phyloP scores from a whole-genome alignment of 73 alveolate genomes.

The Blepharisma stoltei region DNA sequence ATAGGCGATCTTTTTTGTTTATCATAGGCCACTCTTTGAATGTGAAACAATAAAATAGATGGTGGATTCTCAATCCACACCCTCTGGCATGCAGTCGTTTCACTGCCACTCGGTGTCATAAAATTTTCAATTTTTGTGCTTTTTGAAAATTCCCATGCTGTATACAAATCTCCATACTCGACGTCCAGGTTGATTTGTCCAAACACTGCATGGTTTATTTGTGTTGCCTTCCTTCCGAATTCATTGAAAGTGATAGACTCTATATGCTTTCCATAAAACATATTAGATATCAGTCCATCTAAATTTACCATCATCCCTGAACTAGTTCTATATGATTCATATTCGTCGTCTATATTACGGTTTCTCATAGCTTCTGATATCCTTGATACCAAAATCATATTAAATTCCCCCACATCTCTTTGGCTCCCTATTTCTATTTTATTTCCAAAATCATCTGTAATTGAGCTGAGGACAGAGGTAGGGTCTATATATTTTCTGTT shows the following conservation, averaged over 20 bases:
- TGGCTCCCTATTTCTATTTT: constrained; percentile 68
- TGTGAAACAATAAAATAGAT: constrained; percentile 52
- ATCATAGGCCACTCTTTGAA: constrained; percentile 63
- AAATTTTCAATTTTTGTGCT: not conserved
- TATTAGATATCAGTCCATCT: not conserved
- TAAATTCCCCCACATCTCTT: constrained; percentile 85
- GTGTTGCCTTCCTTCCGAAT: not conserved
- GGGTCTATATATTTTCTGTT: constrained; percentile 77
- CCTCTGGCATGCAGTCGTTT: constrained; percentile 46
- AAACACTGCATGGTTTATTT: not conserved
- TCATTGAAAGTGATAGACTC: constrained; percentile 37
- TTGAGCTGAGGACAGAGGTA: constrained; percentile 54
- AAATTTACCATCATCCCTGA: not conserved
- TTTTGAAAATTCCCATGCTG: not conserved
- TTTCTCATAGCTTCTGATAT: constrained; percentile 64
- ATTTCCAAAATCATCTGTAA: constrained; percentile 75
- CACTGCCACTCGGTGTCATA: not conserved
- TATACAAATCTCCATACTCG: constrained; percentile 13
- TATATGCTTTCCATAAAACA: not conserved
- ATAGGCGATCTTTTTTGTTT: constrained; percentile 33
- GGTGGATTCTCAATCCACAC: constrained; percentile 60
- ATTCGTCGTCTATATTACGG: not conserved
- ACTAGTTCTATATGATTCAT: not conserved
- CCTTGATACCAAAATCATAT: constrained; percentile 66
- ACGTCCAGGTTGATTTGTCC: constrained; percentile 19